Evolutionary conservation across 164 flowering plant genomes (phyloP).

Genomic region (Chimonanthus praecox): DNA sequence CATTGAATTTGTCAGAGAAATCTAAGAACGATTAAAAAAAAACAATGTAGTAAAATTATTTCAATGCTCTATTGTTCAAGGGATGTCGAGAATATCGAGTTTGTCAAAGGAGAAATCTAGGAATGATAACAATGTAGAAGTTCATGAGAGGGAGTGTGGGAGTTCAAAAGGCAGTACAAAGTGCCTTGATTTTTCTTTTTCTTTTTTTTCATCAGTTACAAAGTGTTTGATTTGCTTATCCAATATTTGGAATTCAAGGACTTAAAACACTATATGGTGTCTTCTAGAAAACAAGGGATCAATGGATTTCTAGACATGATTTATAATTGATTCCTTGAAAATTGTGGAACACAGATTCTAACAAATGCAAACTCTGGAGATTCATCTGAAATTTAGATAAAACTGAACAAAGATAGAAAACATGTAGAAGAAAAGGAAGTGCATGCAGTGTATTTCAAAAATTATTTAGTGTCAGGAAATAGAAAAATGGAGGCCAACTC

Average conservation of each 20-base stretch:
- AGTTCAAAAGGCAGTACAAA: no score
- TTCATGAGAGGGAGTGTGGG: not conserved
- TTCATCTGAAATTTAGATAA: not conserved
- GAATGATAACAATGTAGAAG: not conserved
- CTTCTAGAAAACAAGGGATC: not conserved
- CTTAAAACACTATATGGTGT: no score
- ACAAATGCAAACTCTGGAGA: not conserved
- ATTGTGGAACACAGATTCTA: not conserved
- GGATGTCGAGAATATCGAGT: not conserved
- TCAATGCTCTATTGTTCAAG: not conserved
- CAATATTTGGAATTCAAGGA: not conserved
- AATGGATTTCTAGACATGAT: not conserved
- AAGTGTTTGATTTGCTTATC: not conserved
- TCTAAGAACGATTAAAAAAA: not conserved
- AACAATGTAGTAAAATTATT: no score
- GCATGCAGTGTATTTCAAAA: no score
- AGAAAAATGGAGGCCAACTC: no score
- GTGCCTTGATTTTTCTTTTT: no score
- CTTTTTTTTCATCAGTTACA: not conserved
- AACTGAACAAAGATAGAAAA: not conserved
- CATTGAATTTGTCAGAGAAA: not conserved
- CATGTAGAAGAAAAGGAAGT: no score
- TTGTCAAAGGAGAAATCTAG: not conserved
- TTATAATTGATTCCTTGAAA: not conserved
- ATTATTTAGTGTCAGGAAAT: no score